Evolutionary conservation across 176 grass and related monocot genomes (phyloP).

Genomic region (Canna indica): DNA sequence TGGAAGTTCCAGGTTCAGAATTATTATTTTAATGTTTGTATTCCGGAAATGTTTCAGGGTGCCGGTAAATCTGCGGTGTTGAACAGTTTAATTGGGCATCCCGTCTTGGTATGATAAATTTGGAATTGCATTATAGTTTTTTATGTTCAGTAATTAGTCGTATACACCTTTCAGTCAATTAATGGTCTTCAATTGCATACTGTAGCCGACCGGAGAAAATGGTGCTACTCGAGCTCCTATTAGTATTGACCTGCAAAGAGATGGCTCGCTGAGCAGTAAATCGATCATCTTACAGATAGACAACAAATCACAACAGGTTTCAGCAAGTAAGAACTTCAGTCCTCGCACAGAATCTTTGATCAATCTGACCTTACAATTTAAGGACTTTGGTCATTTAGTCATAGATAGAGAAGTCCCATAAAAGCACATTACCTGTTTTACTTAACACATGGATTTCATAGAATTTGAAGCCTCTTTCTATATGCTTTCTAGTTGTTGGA

Average conservation of each 20-base stretch:
- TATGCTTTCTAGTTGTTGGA: background rate
- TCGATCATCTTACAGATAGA: constrained; percentile 60
- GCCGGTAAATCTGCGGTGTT: constrained; percentile 77
- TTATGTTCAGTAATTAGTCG: background rate
- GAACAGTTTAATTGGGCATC: constrained; percentile 78
- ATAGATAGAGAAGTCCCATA: too few species aligned
- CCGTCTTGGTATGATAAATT: constrained; percentile 50
- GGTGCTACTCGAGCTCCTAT: constrained; percentile 69
- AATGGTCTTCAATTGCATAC: background rate
- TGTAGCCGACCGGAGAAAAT: constrained; percentile 85
- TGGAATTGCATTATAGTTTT: background rate
- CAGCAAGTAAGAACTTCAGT: constrained; percentile 53
- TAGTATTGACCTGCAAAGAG: constrained; percentile 53
- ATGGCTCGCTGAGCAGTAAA: constrained; percentile 59
- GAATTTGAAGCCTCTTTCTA: background rate
- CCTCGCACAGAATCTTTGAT: background rate
- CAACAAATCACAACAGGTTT: constrained; percentile 75
- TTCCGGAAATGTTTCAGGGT: constrained; percentile 29
- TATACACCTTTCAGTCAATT: background rate
- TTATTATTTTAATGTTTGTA: background rate
- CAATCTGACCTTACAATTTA: background rate
- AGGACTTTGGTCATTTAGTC: background rate
- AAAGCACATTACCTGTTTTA: background rate
- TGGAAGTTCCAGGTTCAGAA: background rate
- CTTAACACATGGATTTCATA: background rate